Percentiles rank a stretch among this genome's conserved stretches.
These are phyloP conservation scores for Aspergillus vadensis DNA, from an alignment of 2,329 filamentous ascomycete genomes.

Conservation along the genomic window DNA sequence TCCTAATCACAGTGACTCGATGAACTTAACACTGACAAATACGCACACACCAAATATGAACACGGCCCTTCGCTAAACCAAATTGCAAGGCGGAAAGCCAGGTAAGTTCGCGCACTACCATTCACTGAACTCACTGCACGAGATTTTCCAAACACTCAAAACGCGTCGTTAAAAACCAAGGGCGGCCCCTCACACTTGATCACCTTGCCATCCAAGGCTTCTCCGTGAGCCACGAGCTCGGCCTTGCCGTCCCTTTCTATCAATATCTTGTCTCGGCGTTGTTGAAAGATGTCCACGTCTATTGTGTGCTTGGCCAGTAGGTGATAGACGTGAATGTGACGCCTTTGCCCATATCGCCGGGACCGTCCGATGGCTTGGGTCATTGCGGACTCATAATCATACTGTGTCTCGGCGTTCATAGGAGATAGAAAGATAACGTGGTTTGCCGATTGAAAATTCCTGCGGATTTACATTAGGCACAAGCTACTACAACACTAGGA, in stretches of 20 bases:
- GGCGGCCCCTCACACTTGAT: constrained; percentile 31
- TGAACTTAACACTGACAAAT: too few species aligned
- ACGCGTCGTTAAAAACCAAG: constrained; percentile 30
- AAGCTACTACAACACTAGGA: background rate
- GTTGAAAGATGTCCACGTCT: constrained; percentile 49
- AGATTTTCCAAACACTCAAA: constrained; percentile 17
- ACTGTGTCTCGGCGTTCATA: constrained; percentile 51
- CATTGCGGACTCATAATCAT: constrained; percentile 61
- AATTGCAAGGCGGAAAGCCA: too few species aligned
- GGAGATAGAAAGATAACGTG: constrained; percentile 66
- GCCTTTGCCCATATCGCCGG: constrained; percentile 60
- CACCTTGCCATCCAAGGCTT: constrained; percentile 23
- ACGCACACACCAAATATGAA: too few species aligned
- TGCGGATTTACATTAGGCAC: constrained; percentile 27
- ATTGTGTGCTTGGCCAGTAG: constrained; percentile 47
- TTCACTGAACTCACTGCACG: background rate
- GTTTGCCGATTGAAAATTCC: constrained; percentile 65
- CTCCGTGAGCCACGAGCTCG: constrained; percentile 22
- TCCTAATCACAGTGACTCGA: too few species aligned
- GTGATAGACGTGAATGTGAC: constrained; percentile 60
- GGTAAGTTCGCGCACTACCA: too few species aligned
- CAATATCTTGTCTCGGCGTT: constrained; percentile 33
- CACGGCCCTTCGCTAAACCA: too few species aligned
- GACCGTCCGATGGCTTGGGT: constrained; percentile 65
- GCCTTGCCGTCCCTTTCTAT: constrained; percentile 28